phyloP scores from a whole-genome alignment of 805 yeast genomes.

The Wickerhamomyces rabaulensis region DNA sequence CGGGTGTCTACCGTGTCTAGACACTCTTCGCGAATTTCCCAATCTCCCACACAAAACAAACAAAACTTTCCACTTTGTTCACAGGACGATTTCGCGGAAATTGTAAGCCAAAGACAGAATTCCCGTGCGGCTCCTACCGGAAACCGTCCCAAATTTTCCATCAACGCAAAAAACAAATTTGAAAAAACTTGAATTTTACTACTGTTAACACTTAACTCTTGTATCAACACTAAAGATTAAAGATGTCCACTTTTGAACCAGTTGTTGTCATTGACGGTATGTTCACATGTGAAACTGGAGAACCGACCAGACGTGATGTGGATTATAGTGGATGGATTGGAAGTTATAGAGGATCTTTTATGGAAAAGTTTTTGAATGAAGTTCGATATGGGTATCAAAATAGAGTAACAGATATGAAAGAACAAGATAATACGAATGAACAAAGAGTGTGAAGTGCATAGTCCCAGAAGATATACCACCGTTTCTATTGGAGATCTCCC shows the following conservation, averaged over 20 bases:
- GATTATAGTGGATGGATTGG: constrained; percentile 2
- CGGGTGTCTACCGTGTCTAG: neutral
- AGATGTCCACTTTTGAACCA: constrained; percentile 75
- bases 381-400: neutral
- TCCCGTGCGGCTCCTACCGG: neutral
- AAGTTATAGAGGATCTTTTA: neutral
- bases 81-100: neutral
- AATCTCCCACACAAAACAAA: neutral
- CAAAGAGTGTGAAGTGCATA: neutral
- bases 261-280: constrained; percentile 96
- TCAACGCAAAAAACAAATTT: neutral
- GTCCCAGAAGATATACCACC: no score
- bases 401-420: no score
- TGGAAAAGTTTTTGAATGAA: neutral
- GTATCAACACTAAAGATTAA: constrained; percentile 11
- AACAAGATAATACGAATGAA: neutral
- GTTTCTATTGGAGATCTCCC: no score
- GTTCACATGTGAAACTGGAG: constrained; percentile 22
- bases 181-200: neutral
- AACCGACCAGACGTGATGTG: neutral
- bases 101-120: neutral
- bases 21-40: neutral
- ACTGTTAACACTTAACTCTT: neutral
- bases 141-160: neutral
- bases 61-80: neutral